A percentile compares a stretch with the other conserved stretches of the same genome.
Evolutionary conservation across 2,329 filamentous ascomycete genomes (phyloP).

Genomic region (Hymenoscyphus fructigenus): DNA sequence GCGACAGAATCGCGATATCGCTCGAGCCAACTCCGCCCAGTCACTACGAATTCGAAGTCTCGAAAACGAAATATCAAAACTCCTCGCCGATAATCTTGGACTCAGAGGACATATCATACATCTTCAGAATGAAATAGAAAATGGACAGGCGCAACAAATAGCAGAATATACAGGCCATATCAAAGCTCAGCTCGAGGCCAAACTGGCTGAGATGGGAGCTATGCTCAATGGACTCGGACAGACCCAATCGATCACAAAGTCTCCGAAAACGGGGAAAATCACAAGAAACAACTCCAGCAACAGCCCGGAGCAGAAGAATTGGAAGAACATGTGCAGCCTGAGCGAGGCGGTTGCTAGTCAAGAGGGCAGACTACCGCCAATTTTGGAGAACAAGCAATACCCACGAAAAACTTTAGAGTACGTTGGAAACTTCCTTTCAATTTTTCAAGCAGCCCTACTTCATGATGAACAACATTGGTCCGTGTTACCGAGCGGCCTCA

Average conservation of each 20-base stretch:
- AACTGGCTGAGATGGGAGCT: conserved; percentile 67
- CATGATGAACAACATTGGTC: conserved; percentile 90
- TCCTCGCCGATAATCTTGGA: conserved; percentile 76
- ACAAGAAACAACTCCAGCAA: conserved; percentile 40
- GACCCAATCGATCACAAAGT: conserved; percentile 55
- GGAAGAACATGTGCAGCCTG: conserved; percentile 42
- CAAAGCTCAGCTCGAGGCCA: conserved; percentile 68
- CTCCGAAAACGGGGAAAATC: conserved; percentile 40
- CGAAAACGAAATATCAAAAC: conserved; percentile 71
- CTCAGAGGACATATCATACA: conserved; percentile 69
- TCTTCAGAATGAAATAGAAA: conserved; percentile 65
- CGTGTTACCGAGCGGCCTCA: conserved; percentile 94
- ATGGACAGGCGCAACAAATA: conserved; percentile 57
- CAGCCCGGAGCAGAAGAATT: conserved; percentile 55
- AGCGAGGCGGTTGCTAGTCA: conserved; percentile 38
- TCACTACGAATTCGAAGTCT: conserved; percentile 74
- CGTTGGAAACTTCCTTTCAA: conserved; percentile 30
- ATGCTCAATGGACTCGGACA: conserved; percentile 66
- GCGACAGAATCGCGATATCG: conserved; percentile 81
- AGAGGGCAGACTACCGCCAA: conserved; percentile 57
- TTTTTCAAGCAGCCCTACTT: conserved; percentile 32
- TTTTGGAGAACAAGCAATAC: conserved; percentile 67
- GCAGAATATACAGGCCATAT: conserved; percentile 68
- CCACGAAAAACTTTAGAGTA: conserved; percentile 69
- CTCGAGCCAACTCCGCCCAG: conserved; percentile 74